Evolutionary conservation across 352 stramenopile species (phyloP).

Genomic region (Globisporangium parvum): DNA sequence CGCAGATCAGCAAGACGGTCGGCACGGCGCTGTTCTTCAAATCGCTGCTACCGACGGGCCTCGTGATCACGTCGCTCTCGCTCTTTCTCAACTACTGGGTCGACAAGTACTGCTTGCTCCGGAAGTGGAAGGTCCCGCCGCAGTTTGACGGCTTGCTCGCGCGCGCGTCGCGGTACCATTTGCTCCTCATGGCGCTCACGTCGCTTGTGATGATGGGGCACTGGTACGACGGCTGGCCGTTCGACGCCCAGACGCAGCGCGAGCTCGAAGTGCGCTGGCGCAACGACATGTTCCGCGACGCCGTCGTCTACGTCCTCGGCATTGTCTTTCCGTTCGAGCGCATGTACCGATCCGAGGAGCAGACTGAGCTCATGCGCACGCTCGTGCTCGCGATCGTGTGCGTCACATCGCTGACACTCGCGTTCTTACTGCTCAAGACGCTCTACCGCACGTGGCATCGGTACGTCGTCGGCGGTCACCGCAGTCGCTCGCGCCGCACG

Average conservation of each 20-base stretch:
- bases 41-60: conserved; percentile 49
- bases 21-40: conserved; percentile 68
- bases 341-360: conserved; percentile 25
- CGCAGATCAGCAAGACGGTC: conserved; percentile 60
- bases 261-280: conserved; percentile 15
- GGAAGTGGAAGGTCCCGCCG: conserved; percentile 64
- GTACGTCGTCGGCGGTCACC: conserved; percentile 28
- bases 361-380: conserved; percentile 32
- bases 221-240: conserved; percentile 79
- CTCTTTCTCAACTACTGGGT: conserved; percentile 80
- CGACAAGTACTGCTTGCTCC: conserved; percentile 77
- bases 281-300: conserved; percentile 14
- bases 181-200: conserved; percentile 54
- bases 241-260: conserved; percentile 34
- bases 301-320: conserved; percentile 29
- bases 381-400: conserved; percentile 38
- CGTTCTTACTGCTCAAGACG: conserved; percentile 30
- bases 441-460: conserved; percentile 29
- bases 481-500: conserved; percentile 18
- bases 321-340: conserved; percentile 50
- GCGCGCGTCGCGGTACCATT: conserved; percentile 52
- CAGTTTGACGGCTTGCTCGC: conserved; percentile 60
- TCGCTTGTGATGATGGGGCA: conserved; percentile 73
- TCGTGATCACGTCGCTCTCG: conserved; percentile 56
- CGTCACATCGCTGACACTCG: conserved; percentile 22